Evolutionary conservation across 2,329 filamentous ascomycete genomes (phyloP).

Genomic region (Aspergillus floridensis): DNA sequence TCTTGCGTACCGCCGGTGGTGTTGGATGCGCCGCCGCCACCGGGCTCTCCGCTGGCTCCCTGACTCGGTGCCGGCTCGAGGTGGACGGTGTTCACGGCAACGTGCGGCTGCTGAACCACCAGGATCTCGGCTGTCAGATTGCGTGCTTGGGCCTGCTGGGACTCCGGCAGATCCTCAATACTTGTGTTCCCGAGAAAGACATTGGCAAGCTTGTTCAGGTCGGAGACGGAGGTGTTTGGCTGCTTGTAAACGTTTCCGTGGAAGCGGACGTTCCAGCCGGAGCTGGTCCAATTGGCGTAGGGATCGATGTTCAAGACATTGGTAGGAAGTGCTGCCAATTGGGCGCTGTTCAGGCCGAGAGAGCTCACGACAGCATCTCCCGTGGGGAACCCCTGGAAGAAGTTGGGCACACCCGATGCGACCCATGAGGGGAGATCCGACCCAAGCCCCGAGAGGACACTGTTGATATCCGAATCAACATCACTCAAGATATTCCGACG

Average conservation of each 20-base stretch:
- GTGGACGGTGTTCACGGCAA: not conserved
- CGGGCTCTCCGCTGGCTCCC: not conserved
- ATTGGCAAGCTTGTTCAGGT: not conserved
- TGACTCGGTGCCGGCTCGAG: not conserved
- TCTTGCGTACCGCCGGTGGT: not conserved
- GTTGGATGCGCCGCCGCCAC: not conserved
- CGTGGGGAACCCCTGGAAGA: conserved; percentile 2
- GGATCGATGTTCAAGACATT: conserved; percentile 2
- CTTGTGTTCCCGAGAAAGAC: conserved; percentile 1
- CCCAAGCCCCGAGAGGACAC: not conserved
- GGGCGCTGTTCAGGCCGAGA: not conserved
- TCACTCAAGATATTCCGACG: not conserved
- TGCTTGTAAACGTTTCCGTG: conserved; percentile 4
- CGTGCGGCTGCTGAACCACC: not conserved
- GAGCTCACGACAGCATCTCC: not conserved
- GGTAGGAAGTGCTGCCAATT: conserved; percentile 1
- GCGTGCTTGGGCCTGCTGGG: not conserved
- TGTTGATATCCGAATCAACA: not conserved
- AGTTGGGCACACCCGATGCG: conserved; percentile 1
- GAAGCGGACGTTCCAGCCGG: conserved; percentile 2
- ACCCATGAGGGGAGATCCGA: conserved; percentile 1
- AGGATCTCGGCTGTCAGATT: not conserved
- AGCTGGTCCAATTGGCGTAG: conserved; percentile 2
- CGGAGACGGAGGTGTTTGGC: conserved; percentile 4
- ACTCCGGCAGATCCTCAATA: not conserved